Evolutionary conservation across 345 rosid genomes (phyloP).

Genomic region (Sisymbrium irio): DNA sequence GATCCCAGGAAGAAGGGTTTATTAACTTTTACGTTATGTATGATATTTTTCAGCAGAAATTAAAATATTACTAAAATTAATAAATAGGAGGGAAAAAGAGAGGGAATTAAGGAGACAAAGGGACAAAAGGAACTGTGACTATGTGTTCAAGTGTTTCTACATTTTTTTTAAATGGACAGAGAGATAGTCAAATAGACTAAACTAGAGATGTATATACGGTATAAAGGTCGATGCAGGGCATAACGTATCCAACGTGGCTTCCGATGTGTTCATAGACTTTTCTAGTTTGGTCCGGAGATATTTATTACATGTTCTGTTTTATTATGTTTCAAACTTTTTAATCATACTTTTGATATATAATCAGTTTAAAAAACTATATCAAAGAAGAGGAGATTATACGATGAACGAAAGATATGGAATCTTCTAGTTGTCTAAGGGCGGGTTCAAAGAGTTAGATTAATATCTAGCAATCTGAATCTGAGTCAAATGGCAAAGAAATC

Average conservation of each 20-base stretch:
- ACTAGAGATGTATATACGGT: not conserved
- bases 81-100: not conserved
- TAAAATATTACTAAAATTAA: not conserved
- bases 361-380: too few species aligned
- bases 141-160: slow-evolving; percentile 3
- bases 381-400: too few species aligned
- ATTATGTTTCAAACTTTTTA: too few species aligned
- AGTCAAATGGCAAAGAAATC: too few species aligned
- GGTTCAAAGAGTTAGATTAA: too few species aligned
- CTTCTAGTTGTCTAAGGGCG: too few species aligned
- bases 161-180: not conserved
- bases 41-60: not conserved
- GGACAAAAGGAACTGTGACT: slow-evolving; percentile 23
- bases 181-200: not conserved
- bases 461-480: too few species aligned
- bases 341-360: not conserved
- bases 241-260: not conserved
- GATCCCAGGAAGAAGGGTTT: slow-evolving; percentile 26
- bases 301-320: not conserved
- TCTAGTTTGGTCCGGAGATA: not conserved
- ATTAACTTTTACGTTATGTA: slow-evolving; percentile 15
- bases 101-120: slow-evolving; percentile 34
- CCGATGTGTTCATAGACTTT: not conserved
- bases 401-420: too few species aligned
- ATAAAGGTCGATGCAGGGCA: not conserved